Evolutionary conservation across 148 eudicot species (phyloP), one percentile per base, ranked within the genome.

Genomic region (Mesembryanthemum crystallinum): DNA sequence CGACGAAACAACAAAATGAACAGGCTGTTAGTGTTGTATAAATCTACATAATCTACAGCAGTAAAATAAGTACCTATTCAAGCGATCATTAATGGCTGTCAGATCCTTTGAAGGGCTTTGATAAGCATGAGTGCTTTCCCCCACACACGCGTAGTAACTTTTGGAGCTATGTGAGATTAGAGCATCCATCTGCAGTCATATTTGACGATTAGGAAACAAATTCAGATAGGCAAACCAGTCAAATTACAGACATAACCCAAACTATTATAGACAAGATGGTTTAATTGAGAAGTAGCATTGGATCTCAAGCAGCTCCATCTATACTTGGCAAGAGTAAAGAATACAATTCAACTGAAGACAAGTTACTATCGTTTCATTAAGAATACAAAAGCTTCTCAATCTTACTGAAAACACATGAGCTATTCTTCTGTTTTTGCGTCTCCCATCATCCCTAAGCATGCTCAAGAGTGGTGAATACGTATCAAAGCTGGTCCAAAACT

Each of bases 81-180:
- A 87, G 51, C 89, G 99, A 79, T 91, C 86, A 62, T 96, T 96
- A 43, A 96, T 96, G 75, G 90, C 98, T 14, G 93, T 89, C 52
- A 96, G 86, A 77, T 96, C 99, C 80, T 96, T 92, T 2, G 99
- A 96, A 73, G 99, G 99, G 92, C 99, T 96, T 81, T 92, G 95
- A 75, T 85, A 96, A 43, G 99, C 99, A 78, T 86, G 99, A n/a
- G 99, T 96, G 76, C 99, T 92, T 87, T 96, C 98, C 74, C 99
- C 99, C 74, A 96, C 99, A 82, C 99, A 96, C 62, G 99, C 99
- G 79, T 96, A 96, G 73, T 89, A 91, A 78, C 99, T 96, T 81
- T 86, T 96, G 28, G 97, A 88, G 82, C 95, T 87, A 84, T 91
- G 85, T 74, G 98, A 88, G 67, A 89, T 87, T 65, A 96, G 76